These are phyloP conservation scores for Neoboletus subvelutipes DNA, from an alignment of 768 basidiomycete genomes.

Conservation along the genomic window DNA sequence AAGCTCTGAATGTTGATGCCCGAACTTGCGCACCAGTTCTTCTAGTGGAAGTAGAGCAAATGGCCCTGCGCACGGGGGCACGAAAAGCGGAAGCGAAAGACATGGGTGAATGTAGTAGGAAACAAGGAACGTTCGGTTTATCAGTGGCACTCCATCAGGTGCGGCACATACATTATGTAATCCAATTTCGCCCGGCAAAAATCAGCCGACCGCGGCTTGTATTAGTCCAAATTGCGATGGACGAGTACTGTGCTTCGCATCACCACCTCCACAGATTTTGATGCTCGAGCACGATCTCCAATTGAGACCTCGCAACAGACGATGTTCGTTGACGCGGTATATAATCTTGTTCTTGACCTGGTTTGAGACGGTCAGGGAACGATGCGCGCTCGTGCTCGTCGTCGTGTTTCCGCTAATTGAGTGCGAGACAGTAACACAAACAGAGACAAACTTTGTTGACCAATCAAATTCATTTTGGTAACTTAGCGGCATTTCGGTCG, in stretches of 20 bases:
- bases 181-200: background rate
- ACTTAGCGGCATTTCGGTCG: conserved; percentile 3
- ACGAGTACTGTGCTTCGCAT: conserved; percentile 4
- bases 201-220: background rate
- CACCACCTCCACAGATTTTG: background rate
- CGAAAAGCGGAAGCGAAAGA: conserved; percentile 52
- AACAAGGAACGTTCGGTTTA: conserved; percentile 4
- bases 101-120: conserved; percentile 39
- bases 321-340: background rate
- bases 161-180: conserved; percentile 17
- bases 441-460: background rate
- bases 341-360: background rate
- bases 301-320: background rate
- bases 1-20: conserved; percentile 50
- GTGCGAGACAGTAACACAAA: background rate
- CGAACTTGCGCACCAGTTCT: conserved; percentile 36
- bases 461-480: background rate
- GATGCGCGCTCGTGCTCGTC: background rate
- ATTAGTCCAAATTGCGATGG: conserved; percentile 8
- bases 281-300: no score
- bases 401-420: background rate
- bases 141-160: conserved; percentile 3
- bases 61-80: conserved; percentile 47
- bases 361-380: background rate
- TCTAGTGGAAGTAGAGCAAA: conserved; percentile 29